Base-by-base conservation (phyloP, 2,329 filamentous ascomycete species). In the Macrophomina phaseolina region DNA sequence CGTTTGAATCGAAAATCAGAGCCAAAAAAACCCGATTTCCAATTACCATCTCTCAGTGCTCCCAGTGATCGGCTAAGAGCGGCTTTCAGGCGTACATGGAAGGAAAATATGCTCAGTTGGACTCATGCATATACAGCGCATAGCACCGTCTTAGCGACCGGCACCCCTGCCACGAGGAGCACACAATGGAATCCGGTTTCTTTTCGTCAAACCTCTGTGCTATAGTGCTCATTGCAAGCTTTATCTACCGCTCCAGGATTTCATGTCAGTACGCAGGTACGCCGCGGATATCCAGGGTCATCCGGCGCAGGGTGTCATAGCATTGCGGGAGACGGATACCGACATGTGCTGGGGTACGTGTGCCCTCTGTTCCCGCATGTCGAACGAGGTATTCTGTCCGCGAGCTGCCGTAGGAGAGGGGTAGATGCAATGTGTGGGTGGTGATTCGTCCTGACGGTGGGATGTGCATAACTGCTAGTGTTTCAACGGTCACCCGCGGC, bases 1-100 rank as follows among this genome's bases (percentile, higher is more conserved):
- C 34, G 48, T 65, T 65, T 66, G 38, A 67, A 58, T 62, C 45
- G 49, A 67, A 67, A 66, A 66, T 53, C 66, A 67, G 63, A 67
- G 66, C 53, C 38, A 51, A 63, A 66, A 23, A 51, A 58, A 53
- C 61, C 58, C 61, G 66, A 67, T 67, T 67, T 49, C 58, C 55
- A 62, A 64, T 51, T 64, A 23, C 49, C 60, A 53, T 49, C 42
- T 60, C 28, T 66, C 18, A 56, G 53, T 66, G 52, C 53, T 58
- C 56, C 36, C 53, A 58, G 64, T 66, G 64, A 66, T 14, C 64
- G 46, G 53, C 64, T 12, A 60, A 46, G 36, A 46, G 32, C 63
- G 40, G 63, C 63, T 48, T 32, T n/a, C 23, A 56, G 63, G 63
- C 40, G 45, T 30, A 53, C 34, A 65, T 42, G 52, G 52, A 40